Conservation (phyloP, 176 grass and related monocot species). For the Alloteropsis semialata region DNA sequence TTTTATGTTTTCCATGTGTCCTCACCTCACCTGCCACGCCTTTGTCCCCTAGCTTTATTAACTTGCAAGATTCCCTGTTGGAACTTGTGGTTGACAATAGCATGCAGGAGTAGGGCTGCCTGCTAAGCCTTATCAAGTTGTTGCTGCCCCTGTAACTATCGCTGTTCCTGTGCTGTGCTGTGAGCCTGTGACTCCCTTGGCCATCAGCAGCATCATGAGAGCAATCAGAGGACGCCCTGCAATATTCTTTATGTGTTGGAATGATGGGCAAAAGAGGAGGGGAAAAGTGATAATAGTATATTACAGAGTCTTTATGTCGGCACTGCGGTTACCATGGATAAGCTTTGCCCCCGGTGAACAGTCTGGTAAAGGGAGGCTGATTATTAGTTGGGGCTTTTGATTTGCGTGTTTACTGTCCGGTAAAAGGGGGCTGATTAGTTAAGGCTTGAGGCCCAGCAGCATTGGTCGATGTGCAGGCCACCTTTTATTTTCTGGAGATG, state of each 20-base stretch:
- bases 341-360: slow-evolving; percentile 9
- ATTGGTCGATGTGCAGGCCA: neutral
- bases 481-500: too few species aligned
- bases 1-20: slow-evolving; percentile 39
- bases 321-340: neutral
- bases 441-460: neutral
- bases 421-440: neutral
- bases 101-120: slow-evolving; percentile 16
- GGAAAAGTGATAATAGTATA: neutral
- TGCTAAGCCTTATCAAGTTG: slow-evolving; percentile 13
- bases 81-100: slow-evolving; percentile 47
- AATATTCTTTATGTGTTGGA: neutral
- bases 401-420: neutral
- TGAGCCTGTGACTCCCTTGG: neutral
- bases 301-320: neutral
- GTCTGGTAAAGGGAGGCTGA: neutral
- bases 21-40: slow-evolving; percentile 21
- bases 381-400: neutral
- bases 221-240: neutral
- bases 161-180: neutral
- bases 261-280: neutral
- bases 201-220: slow-evolving; percentile 6
- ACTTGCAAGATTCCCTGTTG: slow-evolving; percentile 52
- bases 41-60: slow-evolving; percentile 44
- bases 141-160: neutral